These are phyloP conservation scores for Metarhizium robertsii DNA, from an alignment of 2,329 filamentous ascomycete genomes.

Conservation along the genomic window DNA sequence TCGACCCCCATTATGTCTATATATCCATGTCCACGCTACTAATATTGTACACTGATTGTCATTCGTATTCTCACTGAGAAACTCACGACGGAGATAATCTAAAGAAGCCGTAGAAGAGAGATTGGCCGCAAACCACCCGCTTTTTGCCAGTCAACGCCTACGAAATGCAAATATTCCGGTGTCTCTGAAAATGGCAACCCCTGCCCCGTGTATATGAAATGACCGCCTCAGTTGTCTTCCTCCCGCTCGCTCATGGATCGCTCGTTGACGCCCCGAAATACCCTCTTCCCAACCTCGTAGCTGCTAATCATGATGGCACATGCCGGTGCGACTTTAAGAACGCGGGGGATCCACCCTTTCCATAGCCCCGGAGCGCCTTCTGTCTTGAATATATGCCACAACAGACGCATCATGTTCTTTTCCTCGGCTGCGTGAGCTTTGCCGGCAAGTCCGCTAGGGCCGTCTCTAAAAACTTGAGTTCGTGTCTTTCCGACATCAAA, in stretches of 20 bases:
- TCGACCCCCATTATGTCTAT: not conserved
- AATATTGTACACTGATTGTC: constrained; percentile 2
- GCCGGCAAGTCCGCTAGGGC: constrained; percentile 21
- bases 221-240: not conserved
- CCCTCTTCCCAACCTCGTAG: constrained; percentile 91
- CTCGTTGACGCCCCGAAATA: constrained; percentile 67
- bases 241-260: constrained; percentile 13
- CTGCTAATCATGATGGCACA: constrained; percentile 99
- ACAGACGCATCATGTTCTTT: constrained; percentile 66
- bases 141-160: constrained; percentile 1
- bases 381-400: constrained; percentile 84
- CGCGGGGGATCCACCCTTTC: constrained; percentile 84
- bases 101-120: not conserved
- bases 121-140: not conserved
- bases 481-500: constrained; percentile 98
- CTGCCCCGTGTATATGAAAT: not conserved
- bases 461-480: constrained; percentile 71
- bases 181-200: not conserved
- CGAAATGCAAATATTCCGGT: not conserved
- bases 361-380: constrained; percentile 78
- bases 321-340: constrained; percentile 87
- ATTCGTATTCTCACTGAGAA: not conserved
- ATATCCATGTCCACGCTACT: not conserved
- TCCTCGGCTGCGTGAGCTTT: constrained; percentile 55
- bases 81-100: not conserved